phyloP scores from a whole-genome alignment of 2,329 filamentous ascomycete genomes.

The Trichoderma sp. region DNA sequence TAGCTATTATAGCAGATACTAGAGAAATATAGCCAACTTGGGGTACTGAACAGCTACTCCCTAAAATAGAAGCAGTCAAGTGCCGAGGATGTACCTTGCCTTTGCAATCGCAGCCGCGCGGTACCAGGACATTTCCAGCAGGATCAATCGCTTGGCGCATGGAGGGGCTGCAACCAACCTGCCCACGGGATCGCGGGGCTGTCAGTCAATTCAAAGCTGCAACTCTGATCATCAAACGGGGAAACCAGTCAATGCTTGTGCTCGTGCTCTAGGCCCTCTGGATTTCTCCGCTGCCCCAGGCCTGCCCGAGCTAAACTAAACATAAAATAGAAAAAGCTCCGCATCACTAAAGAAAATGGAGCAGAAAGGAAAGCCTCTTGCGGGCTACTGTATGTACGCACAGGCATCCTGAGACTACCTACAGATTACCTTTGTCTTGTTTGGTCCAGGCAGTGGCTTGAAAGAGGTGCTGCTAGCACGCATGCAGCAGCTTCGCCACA shows the following conservation, averaged over 20 bases:
- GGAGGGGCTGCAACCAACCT: background rate
- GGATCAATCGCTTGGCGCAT: background rate
- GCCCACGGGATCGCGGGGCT: background rate
- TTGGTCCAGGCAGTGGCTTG: background rate
- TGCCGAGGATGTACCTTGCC: background rate
- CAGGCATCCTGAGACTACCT: background rate
- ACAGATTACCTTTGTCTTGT: background rate
- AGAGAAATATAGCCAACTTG: too few relatives aligned
- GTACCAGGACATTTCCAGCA: background rate
- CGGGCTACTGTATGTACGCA: background rate
- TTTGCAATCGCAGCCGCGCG: background rate
- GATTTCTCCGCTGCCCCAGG: background rate
- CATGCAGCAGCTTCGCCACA: conserved; percentile 17
- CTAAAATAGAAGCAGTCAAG: background rate
- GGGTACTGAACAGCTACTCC: too few relatives aligned
- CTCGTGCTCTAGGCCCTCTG: background rate
- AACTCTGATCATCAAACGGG: background rate
- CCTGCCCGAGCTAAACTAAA: background rate
- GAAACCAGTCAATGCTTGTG: background rate
- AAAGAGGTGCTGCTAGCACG: background rate
- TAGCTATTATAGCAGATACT: too few relatives aligned
- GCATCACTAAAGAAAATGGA: conserved; percentile 8
- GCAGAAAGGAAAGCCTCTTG: background rate
- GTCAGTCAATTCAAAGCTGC: background rate
- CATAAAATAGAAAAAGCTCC: conserved; percentile 7